Evolutionary conservation across 2,329 filamentous ascomycete species (phyloP).

Genomic region (Penicillium corylophilum): DNA sequence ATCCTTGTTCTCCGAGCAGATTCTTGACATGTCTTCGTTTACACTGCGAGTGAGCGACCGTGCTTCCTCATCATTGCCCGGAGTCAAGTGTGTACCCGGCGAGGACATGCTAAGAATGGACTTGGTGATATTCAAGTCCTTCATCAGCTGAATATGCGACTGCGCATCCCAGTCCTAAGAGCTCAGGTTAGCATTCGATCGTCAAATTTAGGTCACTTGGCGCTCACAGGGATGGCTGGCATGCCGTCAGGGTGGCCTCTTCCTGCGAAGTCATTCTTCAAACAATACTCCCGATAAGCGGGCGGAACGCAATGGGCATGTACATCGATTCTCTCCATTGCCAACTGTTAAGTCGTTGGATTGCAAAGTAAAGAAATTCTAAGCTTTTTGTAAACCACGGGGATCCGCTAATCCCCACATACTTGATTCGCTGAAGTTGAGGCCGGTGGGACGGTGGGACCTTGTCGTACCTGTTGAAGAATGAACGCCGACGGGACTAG

Average conservation of each 20-base stretch:
- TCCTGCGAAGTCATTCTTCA: slow-evolving; percentile 21
- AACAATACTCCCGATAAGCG: slow-evolving; percentile 19
- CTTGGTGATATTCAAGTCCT: slow-evolving; percentile 48
- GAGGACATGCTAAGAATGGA: slow-evolving; percentile 57
- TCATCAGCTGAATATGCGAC: slow-evolving; percentile 53
- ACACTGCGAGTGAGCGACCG: slow-evolving; percentile 40
- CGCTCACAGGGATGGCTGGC: slow-evolving; percentile 20
- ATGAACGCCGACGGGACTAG: too few relatives aligned
- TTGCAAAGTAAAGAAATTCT: too few relatives aligned
- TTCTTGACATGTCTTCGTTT: slow-evolving; percentile 28
- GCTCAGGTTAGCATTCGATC: not conserved
- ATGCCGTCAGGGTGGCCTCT: slow-evolving; percentile 23
- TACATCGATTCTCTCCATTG: not conserved
- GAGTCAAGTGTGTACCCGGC: slow-evolving; percentile 52
- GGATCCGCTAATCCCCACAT: too few relatives aligned
- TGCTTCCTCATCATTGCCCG: slow-evolving; percentile 38
- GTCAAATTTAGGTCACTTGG: not conserved
- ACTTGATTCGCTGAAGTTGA: too few relatives aligned
- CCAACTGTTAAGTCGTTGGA: too few relatives aligned
- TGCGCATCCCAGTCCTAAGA: slow-evolving; percentile 46
- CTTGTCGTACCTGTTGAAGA: too few relatives aligned
- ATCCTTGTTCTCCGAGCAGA: slow-evolving; percentile 25
- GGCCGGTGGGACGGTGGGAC: too few relatives aligned
- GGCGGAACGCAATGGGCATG: slow-evolving; percentile 21
- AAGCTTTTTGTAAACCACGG: too few relatives aligned